Evolutionary conservation across 2,329 filamentous ascomycete species (phyloP), one percentile per base, ranked within the genome.

Genomic region (Diplodia scrobiculata): DNA sequence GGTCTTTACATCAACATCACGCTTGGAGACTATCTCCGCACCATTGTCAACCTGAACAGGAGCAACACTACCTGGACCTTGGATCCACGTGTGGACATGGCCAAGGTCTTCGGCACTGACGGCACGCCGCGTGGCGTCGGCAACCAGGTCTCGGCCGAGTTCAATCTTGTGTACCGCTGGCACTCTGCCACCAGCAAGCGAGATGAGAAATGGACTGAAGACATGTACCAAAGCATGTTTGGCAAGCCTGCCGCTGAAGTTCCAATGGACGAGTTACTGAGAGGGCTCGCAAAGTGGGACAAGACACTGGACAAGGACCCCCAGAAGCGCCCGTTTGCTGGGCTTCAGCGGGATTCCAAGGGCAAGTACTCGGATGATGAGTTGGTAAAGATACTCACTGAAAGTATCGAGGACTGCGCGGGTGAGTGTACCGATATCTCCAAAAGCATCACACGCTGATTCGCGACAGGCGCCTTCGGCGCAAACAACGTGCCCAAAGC

Each of bases 111-210:
- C 69, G 87, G 82, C 9, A 81, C 80, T 32, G 76, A 84, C 1
- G 84, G 86, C 0, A 85, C 87, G 0, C 87, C 90, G 62, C 83
- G 86, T 17, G 91, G 91, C 62, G 87, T 90, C 0, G 91, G 91
- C 64, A 96, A 94, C 72, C 87, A 89, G 69, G 90, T 93, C 10
- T 93, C 90, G 0, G 90, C 89, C 4, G 91, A 96, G 78, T 96
- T 96, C 81, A 95, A 94, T 73, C 83, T 96, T 10, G 88, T 90
- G 71, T 96, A 96, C 76, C 85, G 91, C 69, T 95, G 91, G 91
- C 91, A 95, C 79, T 91, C 90, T 6, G 88, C 89, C 70, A 90
- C 93, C 71, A 84, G 83, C 64, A 84, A 86, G 66, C 87, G 85
- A 70, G 91, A 96, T 71, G 91, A 94, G 72, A 81, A 86, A 68